Evolutionary conservation across 352 stramenopile genomes (phyloP), one percentile per base, ranked within the genome.

Genomic region (Pythium phragmiticola): DNA sequence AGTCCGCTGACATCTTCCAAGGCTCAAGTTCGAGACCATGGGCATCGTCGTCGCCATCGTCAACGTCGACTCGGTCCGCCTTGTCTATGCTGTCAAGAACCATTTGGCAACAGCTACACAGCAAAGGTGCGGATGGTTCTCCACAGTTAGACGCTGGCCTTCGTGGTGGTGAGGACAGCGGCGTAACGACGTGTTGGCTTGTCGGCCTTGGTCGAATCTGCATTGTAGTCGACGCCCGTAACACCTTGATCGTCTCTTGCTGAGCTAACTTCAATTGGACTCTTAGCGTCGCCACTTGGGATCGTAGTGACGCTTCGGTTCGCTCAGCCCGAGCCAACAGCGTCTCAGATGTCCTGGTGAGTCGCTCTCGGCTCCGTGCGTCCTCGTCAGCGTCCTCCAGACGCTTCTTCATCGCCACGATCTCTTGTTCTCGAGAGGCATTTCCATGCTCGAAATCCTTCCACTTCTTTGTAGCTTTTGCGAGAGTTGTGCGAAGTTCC

Each of bases 221-320:
- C 21, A 4, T 21, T 30, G 8, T 19, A 13, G 17, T 23, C 19
- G n/a, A 2, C 21, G 36, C n/a, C 6, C 54, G 54, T 7, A 50
- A 5, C 4, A 21, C 36, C 39, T 69, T 66, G 41, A 65, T 72
- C 41, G 71, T 74, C 23, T 74, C 63, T 1, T 53, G 50, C 56
- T 80, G 64, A 0, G 59, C 13, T 2, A 46, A n/a, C 7, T 57
- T 69, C 3, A 77, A 6, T 46, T 72, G 75, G 16, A 45, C 36
- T 26, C 73, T 76, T 17, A 68, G 63, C 5, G 49, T 39, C 13
- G 60, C 51, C 13, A 78, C 28, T 16, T 80, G 61, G 21, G 63
- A 69, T 0, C 70, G 60, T 6, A 83, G 57, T 6, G 63, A 69
- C 12, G 60, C 60, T 63, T 84, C 76, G 0, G 60, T 73, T 21